Base-by-base conservation (phyloP, 2,329 filamentous ascomycete species). In the Colletotrichum lentis region DNA sequence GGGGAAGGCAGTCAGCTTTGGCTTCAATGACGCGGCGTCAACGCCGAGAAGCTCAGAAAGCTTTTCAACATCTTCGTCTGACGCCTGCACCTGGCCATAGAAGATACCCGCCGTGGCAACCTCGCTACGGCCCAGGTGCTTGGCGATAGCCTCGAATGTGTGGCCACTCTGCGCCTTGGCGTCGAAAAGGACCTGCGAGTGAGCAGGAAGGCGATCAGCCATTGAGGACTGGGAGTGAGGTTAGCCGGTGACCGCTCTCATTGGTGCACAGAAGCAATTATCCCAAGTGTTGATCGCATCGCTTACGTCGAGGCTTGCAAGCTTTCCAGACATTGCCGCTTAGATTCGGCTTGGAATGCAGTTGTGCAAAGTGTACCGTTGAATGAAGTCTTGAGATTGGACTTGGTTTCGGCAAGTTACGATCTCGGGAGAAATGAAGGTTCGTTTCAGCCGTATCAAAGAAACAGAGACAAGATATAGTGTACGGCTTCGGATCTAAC, bases 51-150 rank as follows among this genome's bases (percentile, higher is more conserved):
- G 77, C 47, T 84, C 74, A 1, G 91, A 86, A 1, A 97, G 87
- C 67, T 88, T 90, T 66, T 85, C 78, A 72, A 84, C 74, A 69
- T 96, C 93, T 70, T 92, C 90, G 0, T 86, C 75, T 0, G 89
- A 91, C 1, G 93, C 91, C 73, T 88, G 88, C 6, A 91, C 89
- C 78, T 96, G 93, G 37, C 94, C 94, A 78, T 97, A 97, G 85
- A 97, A 97, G 71, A 97, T 82, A 2, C 94, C 94, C 2, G 94
- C 94, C 3, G 91, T 88, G 47, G 93, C 92, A 49, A 97, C 92
- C 80, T 97, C 92, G 75, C 90, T 89, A 71, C 94, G 91, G 70
- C 88, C 89, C 63, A 97, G 85, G 37, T 89, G 83, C 72, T 88
- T 80, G 59, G 88, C 92, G 74, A 97, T 94, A 50, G 87, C 81